Conservation (phyloP, 352 stramenopile species). For the Phytophthora pinifolia region DNA sequence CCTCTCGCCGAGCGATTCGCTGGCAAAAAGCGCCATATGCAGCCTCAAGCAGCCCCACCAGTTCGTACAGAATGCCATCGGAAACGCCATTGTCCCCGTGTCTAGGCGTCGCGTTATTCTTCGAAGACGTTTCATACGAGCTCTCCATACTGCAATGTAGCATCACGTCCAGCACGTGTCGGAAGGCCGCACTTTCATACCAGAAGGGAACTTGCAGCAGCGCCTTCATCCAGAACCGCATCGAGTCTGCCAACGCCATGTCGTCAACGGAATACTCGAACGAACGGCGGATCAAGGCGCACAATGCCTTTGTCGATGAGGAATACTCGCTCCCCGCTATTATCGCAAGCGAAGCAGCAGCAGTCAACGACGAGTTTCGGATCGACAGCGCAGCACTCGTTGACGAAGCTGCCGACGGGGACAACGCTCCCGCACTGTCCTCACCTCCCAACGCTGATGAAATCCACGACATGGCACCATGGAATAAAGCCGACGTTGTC, state of each 20-base stretch:
- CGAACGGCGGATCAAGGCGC: conserved; percentile 51
- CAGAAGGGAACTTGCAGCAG: conserved; percentile 76
- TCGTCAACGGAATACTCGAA: conserved; percentile 63
- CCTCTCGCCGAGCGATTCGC: conserved; percentile 31
- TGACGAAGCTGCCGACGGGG: conserved; percentile 37
- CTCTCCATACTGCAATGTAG: conserved; percentile 64
- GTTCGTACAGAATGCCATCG: conserved; percentile 33
- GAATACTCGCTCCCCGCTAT: conserved; percentile 44
- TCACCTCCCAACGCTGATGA: conserved; percentile 51
- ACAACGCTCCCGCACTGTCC: conserved; percentile 27
- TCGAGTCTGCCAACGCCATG: conserved; percentile 34
- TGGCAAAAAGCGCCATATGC: conserved; percentile 42
- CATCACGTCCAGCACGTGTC: conserved; percentile 68
- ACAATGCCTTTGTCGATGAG: conserved; percentile 52
- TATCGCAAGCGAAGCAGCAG: conserved; percentile 53
- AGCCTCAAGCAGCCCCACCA: conserved; percentile 38
- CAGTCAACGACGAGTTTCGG: conserved; percentile 53
- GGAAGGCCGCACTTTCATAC: conserved; percentile 73
- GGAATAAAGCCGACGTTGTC: conserved; percentile 55
- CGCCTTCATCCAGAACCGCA: conserved; percentile 62
- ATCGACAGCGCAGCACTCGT: conserved; percentile 48
- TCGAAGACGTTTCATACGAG: conserved; percentile 13
- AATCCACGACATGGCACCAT: conserved; percentile 63
- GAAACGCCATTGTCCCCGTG: background rate
- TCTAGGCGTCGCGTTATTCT: background rate